These are phyloP conservation scores for Cyclostephanos tholiformis DNA, from an alignment of 108 stramenopile species.

Conservation along the genomic window DNA sequence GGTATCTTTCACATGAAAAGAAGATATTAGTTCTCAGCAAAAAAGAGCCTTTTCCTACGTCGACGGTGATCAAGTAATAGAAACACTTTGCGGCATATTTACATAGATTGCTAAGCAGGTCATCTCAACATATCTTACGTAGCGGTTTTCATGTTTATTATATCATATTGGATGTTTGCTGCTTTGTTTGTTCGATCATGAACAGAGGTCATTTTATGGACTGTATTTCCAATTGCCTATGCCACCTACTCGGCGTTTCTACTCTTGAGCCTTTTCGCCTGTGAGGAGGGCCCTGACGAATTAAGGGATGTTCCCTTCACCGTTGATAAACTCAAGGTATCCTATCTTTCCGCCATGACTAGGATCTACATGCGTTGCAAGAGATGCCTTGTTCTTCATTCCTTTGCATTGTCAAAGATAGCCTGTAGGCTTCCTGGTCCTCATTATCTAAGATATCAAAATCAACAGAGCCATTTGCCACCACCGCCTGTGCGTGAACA, in stretches of 20 bases:
- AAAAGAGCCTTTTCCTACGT: conserved; percentile 92
- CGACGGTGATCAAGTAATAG: conserved; percentile 62
- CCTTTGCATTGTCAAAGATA: conserved; percentile 2
- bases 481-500: too few relatives aligned
- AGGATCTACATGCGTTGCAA: conserved; percentile 15
- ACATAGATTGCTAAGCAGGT: not conserved
- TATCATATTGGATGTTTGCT: not conserved
- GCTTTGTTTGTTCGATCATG: not conserved
- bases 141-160: not conserved
- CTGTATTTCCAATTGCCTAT: too few relatives aligned
- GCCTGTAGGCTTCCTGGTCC: not conserved
- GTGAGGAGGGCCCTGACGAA: conserved; percentile 14
- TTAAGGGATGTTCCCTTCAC: conserved; percentile 16
- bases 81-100: not conserved
- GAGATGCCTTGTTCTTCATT: conserved; percentile 12
- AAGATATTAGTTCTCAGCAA: conserved; percentile 90
- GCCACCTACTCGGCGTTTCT: not conserved
- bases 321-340: conserved; percentile 24
- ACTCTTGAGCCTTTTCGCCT: conserved; percentile 13
- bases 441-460: conserved; percentile 9
- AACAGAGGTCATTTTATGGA: too few relatives aligned
- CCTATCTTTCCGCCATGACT: conserved; percentile 20
- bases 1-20: conserved; percentile 93
- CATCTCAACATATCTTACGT: not conserved
- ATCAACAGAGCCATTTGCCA: not conserved